Evolutionary conservation across 1,139 yeast genomes (phyloP).

Genomic region (Lodderomyces pseudojiufengensis): DNA sequence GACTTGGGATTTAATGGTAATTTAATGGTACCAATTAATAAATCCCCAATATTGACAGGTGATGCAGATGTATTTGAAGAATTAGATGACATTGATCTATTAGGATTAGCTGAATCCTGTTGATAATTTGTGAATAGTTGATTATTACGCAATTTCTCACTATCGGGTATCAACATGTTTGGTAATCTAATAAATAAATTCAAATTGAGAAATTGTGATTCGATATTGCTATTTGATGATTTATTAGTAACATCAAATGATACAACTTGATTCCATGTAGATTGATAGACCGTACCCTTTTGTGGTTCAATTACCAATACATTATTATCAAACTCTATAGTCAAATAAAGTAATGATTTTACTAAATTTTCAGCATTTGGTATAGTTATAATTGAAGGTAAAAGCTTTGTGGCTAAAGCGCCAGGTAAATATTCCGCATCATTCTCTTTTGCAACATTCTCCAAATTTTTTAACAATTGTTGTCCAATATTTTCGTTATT

Average conservation of each 20-base stretch:
- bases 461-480: conserved; percentile 32
- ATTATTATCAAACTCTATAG: conserved; percentile 76
- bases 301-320: conserved; percentile 81
- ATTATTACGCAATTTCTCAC: conserved; percentile 29
- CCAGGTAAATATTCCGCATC: conserved; percentile 29
- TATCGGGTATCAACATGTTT: conserved; percentile 53
- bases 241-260: conserved; percentile 85
- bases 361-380: conserved; percentile 47
- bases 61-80: conserved; percentile 6
- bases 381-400: conserved; percentile 67
- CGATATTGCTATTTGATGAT: conserved; percentile 13
- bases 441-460: conserved; percentile 20
- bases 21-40: conserved; percentile 42
- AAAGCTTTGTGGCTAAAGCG: conserved; percentile 38
- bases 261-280: conserved; percentile 78
- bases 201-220: conserved; percentile 50
- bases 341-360: conserved; percentile 61
- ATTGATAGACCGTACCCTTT: conserved; percentile 55
- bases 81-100: conserved; percentile 1
- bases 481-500: conserved; percentile 36
- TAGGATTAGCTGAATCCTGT: conserved; percentile 6
- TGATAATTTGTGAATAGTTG: conserved; percentile 28
- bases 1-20: conserved; percentile 40
- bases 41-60: conserved; percentile 32
- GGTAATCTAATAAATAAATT: conserved; percentile 80